Conservation (phyloP, 768 basidiomycete genomes). For the Xerocomellus intermedius region DNA sequence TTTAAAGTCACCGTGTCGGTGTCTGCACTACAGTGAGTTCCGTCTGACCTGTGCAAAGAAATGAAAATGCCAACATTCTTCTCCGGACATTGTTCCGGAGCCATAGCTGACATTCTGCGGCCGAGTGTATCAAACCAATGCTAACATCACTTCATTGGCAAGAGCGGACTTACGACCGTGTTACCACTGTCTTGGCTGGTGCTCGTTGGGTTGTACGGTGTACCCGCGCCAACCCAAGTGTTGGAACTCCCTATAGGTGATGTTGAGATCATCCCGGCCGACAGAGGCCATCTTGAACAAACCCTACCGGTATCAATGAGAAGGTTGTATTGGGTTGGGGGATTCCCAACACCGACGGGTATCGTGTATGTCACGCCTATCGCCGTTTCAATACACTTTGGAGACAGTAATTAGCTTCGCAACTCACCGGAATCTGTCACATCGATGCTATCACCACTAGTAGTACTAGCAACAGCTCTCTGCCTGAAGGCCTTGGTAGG, state of each 20-base stretch:
- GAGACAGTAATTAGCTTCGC: not conserved
- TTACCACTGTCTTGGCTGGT: conserved; percentile 44
- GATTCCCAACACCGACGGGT: conserved; percentile 50
- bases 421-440: conserved; percentile 52
- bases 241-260: conserved; percentile 40
- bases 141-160: not conserved
- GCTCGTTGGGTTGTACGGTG: conserved; percentile 43
- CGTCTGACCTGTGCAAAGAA: not conserved
- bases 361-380: conserved; percentile 53
- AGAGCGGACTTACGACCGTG: conserved; percentile 31
- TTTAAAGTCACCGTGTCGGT: conserved; percentile 47
- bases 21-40: conserved; percentile 30
- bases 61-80: conserved; percentile 41
- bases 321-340: conserved; percentile 48
- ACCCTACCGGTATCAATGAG: conserved; percentile 56
- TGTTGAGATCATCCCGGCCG: not conserved
- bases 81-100: conserved; percentile 51
- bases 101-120: conserved; percentile 51
- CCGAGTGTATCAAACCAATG: not conserved
- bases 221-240: conserved; percentile 57
- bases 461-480: conserved; percentile 7
- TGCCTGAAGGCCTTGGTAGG: conserved; percentile 36
- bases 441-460: conserved; percentile 40
- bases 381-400: not conserved
- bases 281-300: not conserved